Evolutionary conservation across 176 grass and related monocot genomes (phyloP).

Genomic region (Stipa capillata): DNA sequence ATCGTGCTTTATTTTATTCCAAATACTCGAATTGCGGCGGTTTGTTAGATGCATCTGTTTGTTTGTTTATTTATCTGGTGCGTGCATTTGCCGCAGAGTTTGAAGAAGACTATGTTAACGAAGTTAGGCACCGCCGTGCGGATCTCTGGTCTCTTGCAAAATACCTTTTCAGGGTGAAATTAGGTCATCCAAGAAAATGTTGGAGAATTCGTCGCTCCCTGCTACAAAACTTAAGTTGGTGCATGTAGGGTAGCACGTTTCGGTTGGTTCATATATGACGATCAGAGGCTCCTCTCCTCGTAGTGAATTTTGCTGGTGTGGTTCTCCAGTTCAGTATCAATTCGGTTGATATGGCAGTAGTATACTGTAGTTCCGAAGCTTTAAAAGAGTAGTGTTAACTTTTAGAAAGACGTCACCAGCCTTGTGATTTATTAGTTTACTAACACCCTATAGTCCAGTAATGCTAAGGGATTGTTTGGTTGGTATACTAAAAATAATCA

Average conservation of each 20-base stretch:
- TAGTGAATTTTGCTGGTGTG: not conserved
- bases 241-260: too few species aligned
- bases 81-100: not conserved
- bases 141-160: not conserved
- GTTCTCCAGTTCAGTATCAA: not conserved
- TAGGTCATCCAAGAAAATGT: not conserved
- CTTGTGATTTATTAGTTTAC: not conserved
- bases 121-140: not conserved
- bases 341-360: not conserved
- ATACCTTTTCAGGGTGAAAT: not conserved
- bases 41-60: not conserved
- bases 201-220: not conserved
- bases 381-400: too few species aligned
- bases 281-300: not conserved
- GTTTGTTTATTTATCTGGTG: not conserved
- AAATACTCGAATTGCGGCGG: not conserved
- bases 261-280: not conserved
- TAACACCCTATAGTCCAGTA: not conserved
- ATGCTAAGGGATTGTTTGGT: too few species aligned
- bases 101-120: not conserved
- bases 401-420: not conserved
- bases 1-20: not conserved
- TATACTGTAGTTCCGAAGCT: too few species aligned
- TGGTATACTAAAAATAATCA: too few species aligned
- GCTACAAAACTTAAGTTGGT: not conserved